phyloP scores from a whole-genome alignment of 352 stramenopile genomes.

The Globisporangium viniferum region DNA sequence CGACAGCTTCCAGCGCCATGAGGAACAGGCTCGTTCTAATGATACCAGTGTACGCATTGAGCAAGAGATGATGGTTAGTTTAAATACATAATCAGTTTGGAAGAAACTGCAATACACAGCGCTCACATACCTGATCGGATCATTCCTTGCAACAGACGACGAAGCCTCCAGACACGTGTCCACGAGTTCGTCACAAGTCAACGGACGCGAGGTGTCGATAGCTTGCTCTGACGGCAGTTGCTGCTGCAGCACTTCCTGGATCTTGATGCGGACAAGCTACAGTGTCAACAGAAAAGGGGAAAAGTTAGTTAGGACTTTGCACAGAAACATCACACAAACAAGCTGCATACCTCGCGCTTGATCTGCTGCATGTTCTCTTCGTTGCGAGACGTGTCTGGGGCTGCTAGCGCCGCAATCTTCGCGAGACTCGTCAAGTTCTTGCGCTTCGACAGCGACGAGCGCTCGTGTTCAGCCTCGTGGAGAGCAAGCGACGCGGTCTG shows the following conservation, averaged over 20 bases:
- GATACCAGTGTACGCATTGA: background rate
- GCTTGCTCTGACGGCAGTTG: constrained; percentile 35
- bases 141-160: constrained; percentile 35
- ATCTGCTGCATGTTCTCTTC: constrained; percentile 46
- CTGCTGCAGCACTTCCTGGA: constrained; percentile 65
- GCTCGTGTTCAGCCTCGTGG: constrained; percentile 46
- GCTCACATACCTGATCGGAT: constrained; percentile 41
- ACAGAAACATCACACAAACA: too few species aligned
- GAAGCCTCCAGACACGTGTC: constrained; percentile 47
- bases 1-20: constrained; percentile 64
- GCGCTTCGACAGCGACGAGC: constrained; percentile 48
- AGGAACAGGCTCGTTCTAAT: constrained; percentile 65
- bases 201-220: constrained; percentile 31
- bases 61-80: too few species aligned
- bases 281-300: too few species aligned
- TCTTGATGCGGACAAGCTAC: constrained; percentile 47
- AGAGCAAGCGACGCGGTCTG: constrained; percentile 54
- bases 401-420: constrained; percentile 74
- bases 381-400: constrained; percentile 29
- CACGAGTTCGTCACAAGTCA: constrained; percentile 42
- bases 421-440: constrained; percentile 81
- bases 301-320: too few species aligned
- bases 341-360: constrained; percentile 49
- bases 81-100: too few species aligned
- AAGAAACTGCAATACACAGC: too few species aligned